Base-by-base conservation (phyloP, 148 eudicot species). In the Camellia lanceoleosa region DNA sequence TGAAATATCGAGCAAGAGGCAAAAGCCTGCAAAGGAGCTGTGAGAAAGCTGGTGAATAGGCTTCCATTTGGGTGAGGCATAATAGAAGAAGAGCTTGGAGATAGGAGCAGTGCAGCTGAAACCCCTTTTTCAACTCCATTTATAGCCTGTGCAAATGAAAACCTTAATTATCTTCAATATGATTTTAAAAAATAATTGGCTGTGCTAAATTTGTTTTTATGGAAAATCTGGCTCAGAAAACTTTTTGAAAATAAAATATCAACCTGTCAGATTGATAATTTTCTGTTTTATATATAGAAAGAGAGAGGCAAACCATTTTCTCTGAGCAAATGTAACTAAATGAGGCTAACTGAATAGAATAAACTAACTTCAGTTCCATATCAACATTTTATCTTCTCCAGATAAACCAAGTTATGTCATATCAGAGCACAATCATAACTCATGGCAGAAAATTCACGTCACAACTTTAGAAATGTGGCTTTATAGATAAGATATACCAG, bases 51-150 rank as follows among this genome's bases (percentile, higher is more conserved):
- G 79, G 98, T 93, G 83, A 95, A 95, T 77, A 89, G 86, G 89
- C 94, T 93, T 80, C 98, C 98, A 60, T 83, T 86, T 65, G 84
- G 82, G 56, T 84, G 90, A 54, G 90, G 85, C 16, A 84, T 68
- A 54, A 91, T 80, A 58, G 88, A 85, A 56, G 85, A 84, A 78
- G 87, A 82, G 61, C 67, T 81, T 59, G 97, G 96, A 66, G 98
- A 95, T 55, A 94, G 85, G 52, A 93, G 91, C 90, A 95, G 86
- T 71, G 93, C 95, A 78, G 78, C 86, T 74, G 89, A 84, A 73
- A 91, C 95, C 81, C 98, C 97, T 84, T 90, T 94, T 82, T 90
- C 98, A 76, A 91, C 76, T 73, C 92, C 97, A 78, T 83, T 83
- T 85, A 94, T 80, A 68, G 82, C 87, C 97, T 92, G 91, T 62